Evolutionary conservation across 2,329 filamentous ascomycete species (phyloP).

Genomic region (Microcera coccophila): DNA sequence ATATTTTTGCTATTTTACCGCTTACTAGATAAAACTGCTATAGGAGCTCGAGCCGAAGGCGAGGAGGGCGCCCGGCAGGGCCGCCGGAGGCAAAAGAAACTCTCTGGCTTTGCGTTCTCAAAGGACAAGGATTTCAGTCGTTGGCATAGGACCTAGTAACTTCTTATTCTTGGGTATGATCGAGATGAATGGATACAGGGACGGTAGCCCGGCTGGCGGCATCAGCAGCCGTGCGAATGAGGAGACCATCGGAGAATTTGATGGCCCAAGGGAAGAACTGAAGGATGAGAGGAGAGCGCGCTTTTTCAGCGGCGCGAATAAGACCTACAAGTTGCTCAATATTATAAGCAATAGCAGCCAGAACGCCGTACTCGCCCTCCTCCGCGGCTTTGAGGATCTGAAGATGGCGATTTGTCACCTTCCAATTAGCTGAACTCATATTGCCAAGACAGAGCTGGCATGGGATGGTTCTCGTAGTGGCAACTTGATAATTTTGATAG

Average conservation of each 20-base stretch:
- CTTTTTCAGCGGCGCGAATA: constrained; percentile 64
- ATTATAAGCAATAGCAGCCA: constrained; percentile 46
- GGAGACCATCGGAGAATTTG: constrained; percentile 50
- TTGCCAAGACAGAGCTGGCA: no score
- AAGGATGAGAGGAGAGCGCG: constrained; percentile 63
- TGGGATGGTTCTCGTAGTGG: no score
- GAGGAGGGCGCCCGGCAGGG: no score
- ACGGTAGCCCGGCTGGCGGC: constrained; percentile 55
- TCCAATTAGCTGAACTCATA: no score
- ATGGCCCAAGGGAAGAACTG: constrained; percentile 71
- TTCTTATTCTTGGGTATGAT: constrained; percentile 59
- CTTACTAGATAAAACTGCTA: no score
- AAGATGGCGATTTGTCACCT: background rate
- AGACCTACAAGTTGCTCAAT: constrained; percentile 66
- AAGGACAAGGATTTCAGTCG: no score
- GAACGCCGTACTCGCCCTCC: constrained; percentile 5
- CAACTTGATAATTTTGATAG: no score
- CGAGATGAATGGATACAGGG: constrained; percentile 61
- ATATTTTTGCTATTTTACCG: no score
- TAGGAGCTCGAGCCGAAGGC: no score
- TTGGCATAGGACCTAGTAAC: no score
- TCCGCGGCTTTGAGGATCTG: constrained; percentile 6
- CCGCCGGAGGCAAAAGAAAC: no score
- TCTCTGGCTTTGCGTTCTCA: no score
- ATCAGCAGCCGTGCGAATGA: constrained; percentile 48